Evolutionary conservation across 495 filamentous ascomycete genomes (phyloP), one percentile per base, ranked within the genome.

Genomic region (Trichoderma reesei): DNA sequence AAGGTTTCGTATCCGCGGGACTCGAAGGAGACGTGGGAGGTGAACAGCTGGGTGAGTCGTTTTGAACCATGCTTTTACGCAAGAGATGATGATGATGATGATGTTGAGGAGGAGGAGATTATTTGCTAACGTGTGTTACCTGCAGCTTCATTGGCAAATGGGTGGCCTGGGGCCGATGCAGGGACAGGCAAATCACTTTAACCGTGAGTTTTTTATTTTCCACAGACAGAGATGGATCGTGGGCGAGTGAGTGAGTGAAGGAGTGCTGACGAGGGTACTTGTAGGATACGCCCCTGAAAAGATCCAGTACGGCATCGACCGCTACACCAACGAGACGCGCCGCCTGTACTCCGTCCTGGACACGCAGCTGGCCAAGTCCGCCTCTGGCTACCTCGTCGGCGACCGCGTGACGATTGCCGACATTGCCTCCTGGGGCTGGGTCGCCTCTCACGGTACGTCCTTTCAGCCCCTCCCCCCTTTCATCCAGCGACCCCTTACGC

Each of bases 131-230:
- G 16, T 18, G 3, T 48, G 18, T 18, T 18, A 6, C 3, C n/a
- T 46, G 5, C 66, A 79, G 75, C 70, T 79, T 61, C 74, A 77
- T 60, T 81, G 77, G 77, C 78, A 81, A 66, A 80, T 80, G 78
- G 88, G 88, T 2, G 92, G 92, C 31, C 78, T 96, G 5, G 92
- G 92, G 3, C 92, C 92, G 11, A 96, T 96, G 91, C 92, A 96
- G 72, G 91, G 88, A 9, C 78, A 97, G 73, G 85, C 91, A 5
- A 95, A 96, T 76, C 93, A 97, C 73, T 97, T 96, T 76, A 76
- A 71, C 36, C 86, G 90, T 70, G 66, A 51, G 77, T 70, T 20
- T 9, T 20, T 44, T 16, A 3, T 11, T 44, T 16, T 44, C 5
- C 5, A 18, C 44, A 18, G 0, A 9, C 7, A 5, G 11, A 14